phyloP scores from a whole-genome alignment of 345 rosid genomes.

The Euphorbia peplus region DNA sequence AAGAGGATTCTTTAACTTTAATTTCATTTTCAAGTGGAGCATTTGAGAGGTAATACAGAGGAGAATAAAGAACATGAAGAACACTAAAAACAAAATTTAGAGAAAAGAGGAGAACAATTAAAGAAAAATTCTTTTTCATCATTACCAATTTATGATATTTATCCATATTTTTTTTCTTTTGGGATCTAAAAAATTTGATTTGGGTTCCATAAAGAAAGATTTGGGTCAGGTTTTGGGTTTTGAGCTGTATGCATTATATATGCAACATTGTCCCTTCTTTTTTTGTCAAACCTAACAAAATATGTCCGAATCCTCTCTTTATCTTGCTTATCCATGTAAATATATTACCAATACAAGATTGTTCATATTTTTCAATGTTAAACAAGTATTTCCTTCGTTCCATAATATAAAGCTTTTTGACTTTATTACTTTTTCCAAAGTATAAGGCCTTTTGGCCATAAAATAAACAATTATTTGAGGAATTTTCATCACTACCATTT shows the following conservation, averaged over 20 bases:
- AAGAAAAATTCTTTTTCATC: not conserved
- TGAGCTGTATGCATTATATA: not conserved
- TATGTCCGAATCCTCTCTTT: not conserved
- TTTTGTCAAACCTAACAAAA: not conserved
- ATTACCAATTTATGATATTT: too few species aligned
- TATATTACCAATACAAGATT: slow-evolving; percentile 3
- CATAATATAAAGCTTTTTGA: too few species aligned
- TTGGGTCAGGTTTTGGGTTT: not conserved
- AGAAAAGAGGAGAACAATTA: not conserved
- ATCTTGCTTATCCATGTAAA: not conserved
- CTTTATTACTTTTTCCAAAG: too few species aligned
- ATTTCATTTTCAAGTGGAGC: not conserved
- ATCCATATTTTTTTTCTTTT: not conserved
- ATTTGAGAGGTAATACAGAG: not conserved
- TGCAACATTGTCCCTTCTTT: not conserved
- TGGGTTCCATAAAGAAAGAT: not conserved
- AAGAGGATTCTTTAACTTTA: not conserved
- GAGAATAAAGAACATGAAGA: slow-evolving; percentile 2
- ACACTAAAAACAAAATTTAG: not conserved
- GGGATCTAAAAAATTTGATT: not conserved
- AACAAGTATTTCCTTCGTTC: too few species aligned
- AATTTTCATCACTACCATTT: too few species aligned
- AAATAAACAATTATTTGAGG: too few species aligned
- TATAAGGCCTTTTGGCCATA: too few species aligned
- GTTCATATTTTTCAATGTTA: not conserved